Evolutionary conservation across 768 basidiomycete species (phyloP).

Genomic region (Trametes sanguinea): DNA sequence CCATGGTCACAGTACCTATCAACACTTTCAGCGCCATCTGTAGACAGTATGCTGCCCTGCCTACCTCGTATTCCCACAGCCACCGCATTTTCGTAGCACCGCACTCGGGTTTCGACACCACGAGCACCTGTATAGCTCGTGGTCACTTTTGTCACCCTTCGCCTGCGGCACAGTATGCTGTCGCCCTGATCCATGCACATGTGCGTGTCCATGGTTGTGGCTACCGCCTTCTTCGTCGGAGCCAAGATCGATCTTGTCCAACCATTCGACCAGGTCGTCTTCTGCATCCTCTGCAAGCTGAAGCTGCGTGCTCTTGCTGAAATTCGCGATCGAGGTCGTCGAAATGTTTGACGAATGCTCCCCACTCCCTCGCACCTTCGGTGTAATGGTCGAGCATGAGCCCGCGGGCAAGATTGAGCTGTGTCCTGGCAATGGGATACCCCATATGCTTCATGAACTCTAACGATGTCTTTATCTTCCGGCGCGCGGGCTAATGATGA

Average conservation of each 20-base stretch:
- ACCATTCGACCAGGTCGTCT: constrained; percentile 4
- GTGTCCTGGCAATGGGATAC: constrained; percentile 48
- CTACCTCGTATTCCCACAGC: constrained; percentile 45
- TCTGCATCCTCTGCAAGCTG: not conserved
- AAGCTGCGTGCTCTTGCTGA: not conserved
- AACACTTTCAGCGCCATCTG: not conserved
- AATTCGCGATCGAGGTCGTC: constrained; percentile 1
- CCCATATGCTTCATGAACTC: constrained; percentile 52
- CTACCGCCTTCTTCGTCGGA: constrained; percentile 4
- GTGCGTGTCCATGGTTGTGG: not conserved
- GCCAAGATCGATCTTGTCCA: constrained; percentile 6
- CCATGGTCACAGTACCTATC: constrained; percentile 47
- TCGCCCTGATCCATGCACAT: not conserved
- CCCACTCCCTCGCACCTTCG: constrained; percentile 48
- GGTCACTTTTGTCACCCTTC: not conserved
- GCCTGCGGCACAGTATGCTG: not conserved
- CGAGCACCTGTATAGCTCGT: constrained; percentile 45
- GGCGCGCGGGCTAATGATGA: constrained; percentile 34
- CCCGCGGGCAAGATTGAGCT: constrained; percentile 52
- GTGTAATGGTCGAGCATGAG: constrained; percentile 48
- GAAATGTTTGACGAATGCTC: constrained; percentile 18
- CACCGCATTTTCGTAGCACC: constrained; percentile 46
- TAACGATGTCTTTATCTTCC: constrained; percentile 51
- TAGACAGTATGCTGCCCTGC: not conserved
- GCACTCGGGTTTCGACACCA: constrained; percentile 68